A percentile compares a stretch with the other conserved stretches of the same genome.
phyloP scores from a whole-genome alignment of 78 protist genomes.

The Mantamonas sphyraenae region DNA sequence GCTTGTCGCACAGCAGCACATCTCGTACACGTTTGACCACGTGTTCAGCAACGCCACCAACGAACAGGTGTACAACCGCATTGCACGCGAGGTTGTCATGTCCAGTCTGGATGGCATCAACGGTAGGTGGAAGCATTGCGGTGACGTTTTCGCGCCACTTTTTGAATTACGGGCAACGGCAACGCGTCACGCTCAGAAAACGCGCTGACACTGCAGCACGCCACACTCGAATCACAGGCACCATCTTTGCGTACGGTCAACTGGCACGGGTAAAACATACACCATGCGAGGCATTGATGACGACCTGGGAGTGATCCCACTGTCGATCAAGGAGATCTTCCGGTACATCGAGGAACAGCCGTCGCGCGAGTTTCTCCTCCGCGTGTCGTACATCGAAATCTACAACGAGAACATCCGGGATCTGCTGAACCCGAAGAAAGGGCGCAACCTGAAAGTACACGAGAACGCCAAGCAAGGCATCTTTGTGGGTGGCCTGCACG shows the following conservation, averaged over 20 bases:
- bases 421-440: constrained; percentile 28
- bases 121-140: no score
- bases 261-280: constrained; percentile 69
- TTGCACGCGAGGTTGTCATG: constrained; percentile 27
- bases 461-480: constrained; percentile 27
- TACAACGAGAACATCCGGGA: constrained; percentile 67
- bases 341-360: background rate
- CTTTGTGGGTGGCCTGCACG: constrained; percentile 35
- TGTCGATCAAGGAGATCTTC: constrained; percentile 48
- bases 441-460: constrained; percentile 34
- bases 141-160: no score
- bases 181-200: no score
- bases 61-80: constrained; percentile 19
- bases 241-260: constrained; percentile 65
- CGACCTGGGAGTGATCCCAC: constrained; percentile 50
- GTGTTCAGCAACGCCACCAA: constrained; percentile 31
- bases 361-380: constrained; percentile 36
- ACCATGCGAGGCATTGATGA: constrained; percentile 52
- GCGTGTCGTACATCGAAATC: constrained; percentile 66
- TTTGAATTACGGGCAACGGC: no score
- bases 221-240: no score
- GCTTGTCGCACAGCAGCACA: no score
- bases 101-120: constrained; percentile 45
- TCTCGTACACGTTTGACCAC: no score
- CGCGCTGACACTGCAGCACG: no score